Evolutionary conservation across 2,329 filamentous ascomycete species (phyloP).

Genomic region (Anthostomella pinea): DNA sequence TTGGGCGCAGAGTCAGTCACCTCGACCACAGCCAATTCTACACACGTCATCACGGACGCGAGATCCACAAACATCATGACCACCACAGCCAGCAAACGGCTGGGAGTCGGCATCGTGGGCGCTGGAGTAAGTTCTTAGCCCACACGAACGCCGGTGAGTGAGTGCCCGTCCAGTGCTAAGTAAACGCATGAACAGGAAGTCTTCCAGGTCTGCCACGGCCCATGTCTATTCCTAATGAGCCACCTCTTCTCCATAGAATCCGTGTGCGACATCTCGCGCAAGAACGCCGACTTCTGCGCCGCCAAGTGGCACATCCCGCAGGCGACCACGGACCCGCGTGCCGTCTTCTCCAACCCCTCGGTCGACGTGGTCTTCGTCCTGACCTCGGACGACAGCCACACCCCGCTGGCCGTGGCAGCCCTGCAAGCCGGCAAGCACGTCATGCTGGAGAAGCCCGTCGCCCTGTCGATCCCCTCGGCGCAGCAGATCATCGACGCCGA

Average conservation of each 20-base stretch:
- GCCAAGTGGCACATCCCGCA: conserved; percentile 3
- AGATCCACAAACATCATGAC: no score
- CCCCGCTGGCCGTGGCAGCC: conserved; percentile 43
- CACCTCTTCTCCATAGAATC: neutral
- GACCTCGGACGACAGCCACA: conserved; percentile 50
- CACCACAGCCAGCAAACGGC: no score
- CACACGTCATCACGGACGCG: no score
- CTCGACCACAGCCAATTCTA: no score
- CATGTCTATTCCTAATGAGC: no score
- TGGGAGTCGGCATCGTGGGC: no score
- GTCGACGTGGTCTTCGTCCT: conserved; percentile 51
- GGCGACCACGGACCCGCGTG: conserved; percentile 32
- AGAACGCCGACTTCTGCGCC: conserved; percentile 1
- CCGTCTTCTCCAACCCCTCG: conserved; percentile 35
- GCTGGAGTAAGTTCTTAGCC: no score
- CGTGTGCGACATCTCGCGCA: conserved; percentile 3
- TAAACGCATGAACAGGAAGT: no score
- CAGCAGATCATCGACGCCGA: conserved; percentile 47
- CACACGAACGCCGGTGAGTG: no score
- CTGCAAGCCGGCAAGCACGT: conserved; percentile 50
- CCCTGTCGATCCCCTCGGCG: conserved; percentile 42
- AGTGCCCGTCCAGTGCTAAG: no score
- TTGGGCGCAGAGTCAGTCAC: no score
- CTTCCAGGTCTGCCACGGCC: conserved; percentile 2
- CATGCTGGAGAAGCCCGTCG: conserved; percentile 55